A percentile compares a stretch with the other conserved stretches of the same genome.
phyloP scores from a whole-genome alignment of 441 rosid genomes.

The Sinapis alba region DNA sequence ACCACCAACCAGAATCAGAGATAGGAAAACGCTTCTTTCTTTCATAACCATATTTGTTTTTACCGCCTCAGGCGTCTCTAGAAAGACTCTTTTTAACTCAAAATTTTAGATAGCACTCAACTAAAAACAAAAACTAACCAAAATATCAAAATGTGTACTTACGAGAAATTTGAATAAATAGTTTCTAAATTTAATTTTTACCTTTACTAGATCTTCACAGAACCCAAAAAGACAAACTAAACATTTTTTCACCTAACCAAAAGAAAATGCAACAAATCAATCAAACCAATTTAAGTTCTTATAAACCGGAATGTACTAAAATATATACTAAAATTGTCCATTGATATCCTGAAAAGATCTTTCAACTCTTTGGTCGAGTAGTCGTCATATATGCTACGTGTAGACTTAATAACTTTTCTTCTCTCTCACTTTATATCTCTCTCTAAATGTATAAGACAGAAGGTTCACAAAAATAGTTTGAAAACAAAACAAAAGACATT shows the following conservation, averaged over 20 bases:
- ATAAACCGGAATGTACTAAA: constrained; percentile 8
- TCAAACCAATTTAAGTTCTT: constrained; percentile 7
- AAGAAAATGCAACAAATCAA: not conserved
- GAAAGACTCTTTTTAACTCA: too few relatives aligned
- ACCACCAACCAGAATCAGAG: too few relatives aligned
- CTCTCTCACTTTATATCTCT: constrained; percentile 1
- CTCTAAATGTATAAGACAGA: not conserved
- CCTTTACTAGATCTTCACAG: too few relatives aligned
- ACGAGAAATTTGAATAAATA: too few relatives aligned
- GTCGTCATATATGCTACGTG: constrained; percentile 30
- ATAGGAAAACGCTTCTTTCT: too few relatives aligned
- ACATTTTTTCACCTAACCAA: not conserved
- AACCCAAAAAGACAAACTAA: too few relatives aligned
- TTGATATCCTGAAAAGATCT: constrained; percentile 17
- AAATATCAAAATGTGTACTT: too few relatives aligned
- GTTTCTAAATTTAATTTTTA: too few relatives aligned
- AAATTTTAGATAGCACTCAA: too few relatives aligned
- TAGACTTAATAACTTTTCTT: not conserved
- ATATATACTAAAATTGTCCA: constrained; percentile 14
- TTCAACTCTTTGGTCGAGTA: constrained; percentile 6
- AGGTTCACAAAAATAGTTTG: not conserved
- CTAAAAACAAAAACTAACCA: too few relatives aligned
- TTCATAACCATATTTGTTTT: too few relatives aligned
- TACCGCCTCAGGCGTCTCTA: too few relatives aligned
- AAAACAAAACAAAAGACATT: not conserved